Evolutionary conservation across 768 basidiomycete genomes (phyloP).

Genomic region (Boletus tomentosulus): DNA sequence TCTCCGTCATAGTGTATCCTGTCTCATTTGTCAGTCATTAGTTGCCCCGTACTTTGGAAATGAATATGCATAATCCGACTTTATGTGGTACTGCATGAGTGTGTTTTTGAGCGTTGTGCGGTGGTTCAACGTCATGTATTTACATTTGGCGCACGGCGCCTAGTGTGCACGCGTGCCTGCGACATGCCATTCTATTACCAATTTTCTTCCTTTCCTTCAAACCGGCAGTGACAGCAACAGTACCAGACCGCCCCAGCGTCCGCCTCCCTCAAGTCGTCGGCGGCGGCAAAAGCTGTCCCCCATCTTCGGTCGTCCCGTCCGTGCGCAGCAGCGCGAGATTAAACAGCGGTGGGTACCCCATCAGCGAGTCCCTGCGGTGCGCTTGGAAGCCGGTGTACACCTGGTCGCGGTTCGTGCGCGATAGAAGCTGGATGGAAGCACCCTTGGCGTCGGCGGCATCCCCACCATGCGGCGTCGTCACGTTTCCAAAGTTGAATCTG

Average conservation of each 20-base stretch:
- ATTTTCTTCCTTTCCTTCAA: background rate
- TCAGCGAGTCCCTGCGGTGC: slow-evolving; percentile 11
- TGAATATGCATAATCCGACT: slow-evolving; percentile 4
- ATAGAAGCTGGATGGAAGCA: slow-evolving; percentile 40
- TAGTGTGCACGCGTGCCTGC: background rate
- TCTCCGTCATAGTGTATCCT: slow-evolving; percentile 17
- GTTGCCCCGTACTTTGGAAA: background rate
- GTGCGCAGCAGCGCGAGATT: slow-evolving; percentile 17
- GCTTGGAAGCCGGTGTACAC: slow-evolving; percentile 29
- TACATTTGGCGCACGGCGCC: background rate
- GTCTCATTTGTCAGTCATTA: background rate
- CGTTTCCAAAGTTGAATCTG: slow-evolving; percentile 44
- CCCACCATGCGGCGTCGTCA: slow-evolving; percentile 1
- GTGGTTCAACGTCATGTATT: background rate
- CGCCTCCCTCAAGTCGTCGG: background rate
- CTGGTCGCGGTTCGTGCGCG: slow-evolving; percentile 33
- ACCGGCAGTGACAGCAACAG: background rate
- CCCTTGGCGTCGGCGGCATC: slow-evolving; percentile 13
- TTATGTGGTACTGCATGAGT: no score
- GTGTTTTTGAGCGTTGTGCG: no score
- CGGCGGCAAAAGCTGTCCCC: slow-evolving; percentile 16
- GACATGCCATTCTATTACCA: background rate
- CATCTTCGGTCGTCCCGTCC: slow-evolving; percentile 20
- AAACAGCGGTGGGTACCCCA: slow-evolving; percentile 20
- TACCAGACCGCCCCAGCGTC: background rate